Conservation (phyloP, 2,329 filamentous ascomycete species). For the Alternaria viburni region DNA sequence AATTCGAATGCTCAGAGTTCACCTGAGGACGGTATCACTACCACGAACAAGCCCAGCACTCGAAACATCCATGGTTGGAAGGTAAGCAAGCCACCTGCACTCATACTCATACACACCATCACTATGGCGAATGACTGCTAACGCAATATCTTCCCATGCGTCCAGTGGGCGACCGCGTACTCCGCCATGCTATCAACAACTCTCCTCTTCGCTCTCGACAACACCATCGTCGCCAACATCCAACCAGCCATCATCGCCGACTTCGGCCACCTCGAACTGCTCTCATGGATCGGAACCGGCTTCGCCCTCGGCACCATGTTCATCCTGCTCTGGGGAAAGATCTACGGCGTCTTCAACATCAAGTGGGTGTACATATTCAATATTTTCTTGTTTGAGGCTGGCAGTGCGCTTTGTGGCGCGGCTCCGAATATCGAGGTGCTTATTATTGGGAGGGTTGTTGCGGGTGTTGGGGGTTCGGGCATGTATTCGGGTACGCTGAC, state of each 20-base stretch:
- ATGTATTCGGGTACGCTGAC: slow-evolving; percentile 46
- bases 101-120: rapidly evolving
- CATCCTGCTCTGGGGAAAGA: slow-evolving; percentile 35
- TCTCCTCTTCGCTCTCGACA: slow-evolving; percentile 29
- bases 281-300: slow-evolving; percentile 35
- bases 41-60: not conserved
- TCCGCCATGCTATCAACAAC: not conserved
- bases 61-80: slow-evolving; percentile 2
- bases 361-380: slow-evolving; percentile 48
- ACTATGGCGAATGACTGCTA: rapidly evolving
- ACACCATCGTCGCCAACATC: slow-evolving; percentile 38
- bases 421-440: slow-evolving; percentile 39
- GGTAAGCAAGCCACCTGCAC: not conserved
- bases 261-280: slow-evolving; percentile 34
- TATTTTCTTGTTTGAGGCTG: slow-evolving; percentile 34
- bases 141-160: not conserved
- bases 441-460: slow-evolving; percentile 53
- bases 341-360: slow-evolving; percentile 53
- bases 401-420: slow-evolving; percentile 42
- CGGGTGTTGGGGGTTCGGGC: slow-evolving; percentile 55
- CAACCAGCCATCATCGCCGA: slow-evolving; percentile 32
- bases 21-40: not conserved
- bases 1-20: not conserved
- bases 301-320: slow-evolving; percentile 35
- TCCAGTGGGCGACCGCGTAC: not conserved